Percentiles rank a stretch among this genome's conserved stretches.
phyloP scores from a whole-genome alignment of 768 basidiomycete species.

The Tulasnella sp. region DNA sequence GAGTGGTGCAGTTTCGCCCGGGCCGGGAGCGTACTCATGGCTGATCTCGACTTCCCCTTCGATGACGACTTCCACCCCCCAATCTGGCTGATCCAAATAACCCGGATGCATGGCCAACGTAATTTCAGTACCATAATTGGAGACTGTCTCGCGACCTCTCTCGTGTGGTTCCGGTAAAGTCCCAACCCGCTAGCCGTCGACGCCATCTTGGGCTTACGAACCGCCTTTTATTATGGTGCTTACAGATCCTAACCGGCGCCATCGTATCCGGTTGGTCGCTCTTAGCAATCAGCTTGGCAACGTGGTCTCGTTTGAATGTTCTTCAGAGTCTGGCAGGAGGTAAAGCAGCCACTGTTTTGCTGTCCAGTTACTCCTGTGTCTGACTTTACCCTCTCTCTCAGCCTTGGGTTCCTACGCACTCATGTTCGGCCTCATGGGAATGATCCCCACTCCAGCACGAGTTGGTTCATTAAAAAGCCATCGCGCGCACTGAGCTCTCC shows the following conservation, averaged over 20 bases:
- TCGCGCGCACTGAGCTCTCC: background rate
- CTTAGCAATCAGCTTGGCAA: constrained; percentile 4
- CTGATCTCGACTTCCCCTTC: background rate
- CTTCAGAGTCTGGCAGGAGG: constrained; percentile 18
- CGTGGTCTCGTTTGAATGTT: constrained; percentile 17
- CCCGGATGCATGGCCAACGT: background rate
- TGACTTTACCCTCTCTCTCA: constrained; percentile 2
- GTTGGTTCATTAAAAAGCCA: background rate
- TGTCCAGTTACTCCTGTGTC: background rate
- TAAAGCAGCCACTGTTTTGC: background rate
- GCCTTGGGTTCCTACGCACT: constrained; percentile 26
- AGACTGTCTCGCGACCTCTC: constrained; percentile 4
- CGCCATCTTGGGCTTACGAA: background rate
- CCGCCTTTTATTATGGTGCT: background rate
- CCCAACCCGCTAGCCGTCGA: background rate
- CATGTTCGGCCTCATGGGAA: constrained; percentile 25
- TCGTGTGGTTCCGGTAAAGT: constrained; percentile 20
- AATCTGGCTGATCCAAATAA: background rate
- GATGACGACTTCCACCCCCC: background rate
- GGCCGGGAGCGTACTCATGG: background rate
- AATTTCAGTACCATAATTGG: constrained; percentile 26
- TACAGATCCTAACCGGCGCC: constrained; percentile 11
- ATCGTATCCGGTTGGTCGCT: constrained; percentile 22
- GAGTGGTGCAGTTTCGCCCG: background rate
- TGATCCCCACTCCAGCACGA: constrained; percentile 17